A percentile compares a stretch with the other conserved stretches of the same genome.
These are phyloP conservation scores for Bromus sterilis DNA, from an alignment of 176 grass and related monocot genomes.

Conservation along the genomic window DNA sequence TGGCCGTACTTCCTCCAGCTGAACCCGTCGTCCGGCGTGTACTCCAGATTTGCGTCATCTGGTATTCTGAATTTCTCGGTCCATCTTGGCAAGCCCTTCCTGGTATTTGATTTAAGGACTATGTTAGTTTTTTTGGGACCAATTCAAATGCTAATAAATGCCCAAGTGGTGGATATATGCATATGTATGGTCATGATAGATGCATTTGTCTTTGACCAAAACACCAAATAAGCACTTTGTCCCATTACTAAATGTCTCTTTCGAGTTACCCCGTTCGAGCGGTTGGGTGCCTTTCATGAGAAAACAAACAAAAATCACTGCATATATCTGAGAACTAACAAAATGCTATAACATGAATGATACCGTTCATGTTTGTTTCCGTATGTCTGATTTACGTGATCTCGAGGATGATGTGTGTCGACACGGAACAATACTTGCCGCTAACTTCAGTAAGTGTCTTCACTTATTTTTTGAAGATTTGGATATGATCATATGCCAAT, in stretches of 20 bases:
- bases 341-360: no score
- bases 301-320: background rate
- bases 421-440: background rate
- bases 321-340: background rate
- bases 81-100: constrained; percentile 52
- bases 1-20: constrained; percentile 99
- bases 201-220: constrained; percentile 3
- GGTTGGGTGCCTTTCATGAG: background rate
- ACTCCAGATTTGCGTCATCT: constrained; percentile 6
- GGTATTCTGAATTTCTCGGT: constrained; percentile 28
- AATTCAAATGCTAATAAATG: background rate
- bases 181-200: background rate
- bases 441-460: no score
- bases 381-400: background rate
- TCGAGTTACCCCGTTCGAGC: background rate
- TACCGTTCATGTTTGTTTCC: no score
- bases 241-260: background rate
- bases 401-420: background rate
- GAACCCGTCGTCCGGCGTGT: constrained; percentile 51
- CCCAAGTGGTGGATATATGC: background rate
- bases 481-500: no score
- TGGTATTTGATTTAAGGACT: constrained; percentile 16
- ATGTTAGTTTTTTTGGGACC: background rate
- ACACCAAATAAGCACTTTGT: background rate
- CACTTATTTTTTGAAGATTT: no score